Conservation (phyloP, 805 yeast genomes). For the Cephaloascus fragrans region DNA sequence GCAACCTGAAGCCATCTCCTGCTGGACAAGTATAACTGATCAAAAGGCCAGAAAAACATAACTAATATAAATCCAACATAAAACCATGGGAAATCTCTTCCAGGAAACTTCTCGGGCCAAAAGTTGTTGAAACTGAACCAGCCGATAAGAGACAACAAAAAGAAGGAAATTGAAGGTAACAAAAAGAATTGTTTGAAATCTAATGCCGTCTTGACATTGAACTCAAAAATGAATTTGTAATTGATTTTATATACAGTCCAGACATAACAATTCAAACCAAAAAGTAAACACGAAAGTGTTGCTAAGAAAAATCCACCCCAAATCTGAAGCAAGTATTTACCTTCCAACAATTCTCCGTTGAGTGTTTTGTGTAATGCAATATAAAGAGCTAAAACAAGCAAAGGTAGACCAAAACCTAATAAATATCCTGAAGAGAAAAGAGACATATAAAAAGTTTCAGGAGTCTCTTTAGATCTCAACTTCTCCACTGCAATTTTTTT, state of each 20-base stretch:
- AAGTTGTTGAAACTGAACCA: constrained; percentile 72
- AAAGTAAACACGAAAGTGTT: constrained; percentile 48
- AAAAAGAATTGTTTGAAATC: constrained; percentile 59
- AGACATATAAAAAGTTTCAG: constrained; percentile 24
- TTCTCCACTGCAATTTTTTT: constrained; percentile 65
- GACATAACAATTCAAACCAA: constrained; percentile 58
- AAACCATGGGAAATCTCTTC: constrained; percentile 73
- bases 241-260: constrained; percentile 76
- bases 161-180: constrained; percentile 50
- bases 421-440: constrained; percentile 58
- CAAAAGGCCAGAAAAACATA: constrained; percentile 52
- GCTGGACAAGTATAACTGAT: constrained; percentile 45
- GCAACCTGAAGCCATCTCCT: constrained; percentile 73
- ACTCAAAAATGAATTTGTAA: constrained; percentile 87
- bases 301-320: constrained; percentile 88
- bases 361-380: constrained; percentile 34
- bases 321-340: constrained; percentile 59
- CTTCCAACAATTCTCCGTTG: constrained; percentile 38
- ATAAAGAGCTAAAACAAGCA: constrained; percentile 50
- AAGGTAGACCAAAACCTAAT: constrained; percentile 62
- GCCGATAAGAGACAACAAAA: constrained; percentile 47
- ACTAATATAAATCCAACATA: constrained; percentile 45
- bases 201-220: constrained; percentile 57
- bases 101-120: constrained; percentile 51
- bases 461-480: constrained; percentile 38